Conservation (phyloP, 495 filamentous ascomycete genomes). For the Penicillium maclennaniae region DNA sequence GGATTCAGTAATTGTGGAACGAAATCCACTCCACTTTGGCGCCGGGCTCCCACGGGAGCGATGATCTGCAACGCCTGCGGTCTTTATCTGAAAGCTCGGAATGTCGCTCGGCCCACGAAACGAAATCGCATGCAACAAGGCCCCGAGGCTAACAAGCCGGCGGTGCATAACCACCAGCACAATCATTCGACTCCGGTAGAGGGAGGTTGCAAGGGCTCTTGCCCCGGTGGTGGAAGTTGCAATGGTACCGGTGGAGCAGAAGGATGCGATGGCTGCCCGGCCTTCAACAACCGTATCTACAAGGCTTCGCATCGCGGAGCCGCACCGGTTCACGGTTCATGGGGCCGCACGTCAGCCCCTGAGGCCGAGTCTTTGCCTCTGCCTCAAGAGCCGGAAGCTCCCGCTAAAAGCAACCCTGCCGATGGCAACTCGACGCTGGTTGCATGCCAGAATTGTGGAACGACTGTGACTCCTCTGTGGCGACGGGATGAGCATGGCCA, state of each 20-base stretch:
- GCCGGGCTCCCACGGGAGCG: constrained; percentile 83
- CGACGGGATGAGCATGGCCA: constrained; percentile 90
- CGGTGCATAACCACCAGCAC: constrained; percentile 8
- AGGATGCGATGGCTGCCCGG: constrained; percentile 92
- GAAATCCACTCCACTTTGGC: constrained; percentile 90
- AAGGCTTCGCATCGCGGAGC: constrained; percentile 59
- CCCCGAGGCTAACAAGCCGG: constrained; percentile 24
- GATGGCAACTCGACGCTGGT: constrained; percentile 71
- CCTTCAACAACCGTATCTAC: constrained; percentile 93
- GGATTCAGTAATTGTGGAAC: constrained; percentile 83
- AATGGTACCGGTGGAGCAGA: constrained; percentile 97
- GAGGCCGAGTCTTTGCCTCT: constrained; percentile 17
- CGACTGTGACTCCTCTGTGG: constrained; percentile 95
- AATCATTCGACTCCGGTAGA: constrained; percentile 23
- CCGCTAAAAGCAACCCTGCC: constrained; percentile 18
- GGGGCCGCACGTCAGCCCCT: constrained; percentile 30
- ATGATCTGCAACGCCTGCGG: constrained; percentile 99
- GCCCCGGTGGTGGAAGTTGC: constrained; percentile 90
- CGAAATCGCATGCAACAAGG: constrained; percentile 56
- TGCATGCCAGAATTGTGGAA: constrained; percentile 96
- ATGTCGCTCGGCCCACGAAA: constrained; percentile 83
- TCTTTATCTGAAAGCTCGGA: constrained; percentile 89
- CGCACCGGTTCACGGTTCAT: constrained; percentile 26
- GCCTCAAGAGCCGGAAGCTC: constrained; percentile 17
- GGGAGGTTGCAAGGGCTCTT: constrained; percentile 64